Conservation (phyloP, 1,139 yeast species). For the Zygoascus hellenicus region DNA sequence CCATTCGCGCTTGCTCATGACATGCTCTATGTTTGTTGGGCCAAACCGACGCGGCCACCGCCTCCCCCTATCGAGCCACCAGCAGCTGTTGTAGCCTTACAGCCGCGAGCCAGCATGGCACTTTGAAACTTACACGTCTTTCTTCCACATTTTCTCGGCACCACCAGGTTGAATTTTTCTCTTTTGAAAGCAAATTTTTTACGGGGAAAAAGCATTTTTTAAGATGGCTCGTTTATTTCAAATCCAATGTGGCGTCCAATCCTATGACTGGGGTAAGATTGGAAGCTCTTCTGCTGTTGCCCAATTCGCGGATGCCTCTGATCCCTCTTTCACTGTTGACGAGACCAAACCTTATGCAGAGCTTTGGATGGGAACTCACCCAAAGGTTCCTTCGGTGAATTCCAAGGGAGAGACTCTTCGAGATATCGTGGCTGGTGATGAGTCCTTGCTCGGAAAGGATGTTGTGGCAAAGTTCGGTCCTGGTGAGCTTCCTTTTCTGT, state of each 20-base stretch:
- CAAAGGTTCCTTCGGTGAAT: conserved; percentile 76
- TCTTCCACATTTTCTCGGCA: neutral
- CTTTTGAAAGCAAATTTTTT: neutral
- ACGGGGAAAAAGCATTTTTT: neutral
- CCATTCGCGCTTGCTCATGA: conserved; percentile 17
- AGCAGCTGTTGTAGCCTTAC: no score
- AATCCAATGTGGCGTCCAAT: conserved; percentile 40
- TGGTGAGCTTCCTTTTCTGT: conserved; percentile 80
- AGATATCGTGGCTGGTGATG: conserved; percentile 52
- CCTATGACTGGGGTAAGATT: conserved; percentile 82
- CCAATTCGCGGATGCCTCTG: conserved; percentile 67
- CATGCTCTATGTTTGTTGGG: no score
- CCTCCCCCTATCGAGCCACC: neutral
- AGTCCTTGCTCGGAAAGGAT: conserved; percentile 43
- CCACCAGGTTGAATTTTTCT: no score
- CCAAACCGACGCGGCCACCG: no score
- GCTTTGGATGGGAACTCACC: conserved; percentile 99
- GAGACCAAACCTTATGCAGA: conserved; percentile 53
- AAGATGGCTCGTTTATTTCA: no score
- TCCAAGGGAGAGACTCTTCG: conserved; percentile 54
- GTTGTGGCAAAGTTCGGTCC: conserved; percentile 65
- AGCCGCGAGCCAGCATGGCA: no score
- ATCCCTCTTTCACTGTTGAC: conserved; percentile 55
- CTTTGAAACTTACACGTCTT: neutral
- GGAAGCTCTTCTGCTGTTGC: conserved; percentile 88